Conservation (phyloP, 768 basidiomycete genomes). For the Boletellus sp. region DNA sequence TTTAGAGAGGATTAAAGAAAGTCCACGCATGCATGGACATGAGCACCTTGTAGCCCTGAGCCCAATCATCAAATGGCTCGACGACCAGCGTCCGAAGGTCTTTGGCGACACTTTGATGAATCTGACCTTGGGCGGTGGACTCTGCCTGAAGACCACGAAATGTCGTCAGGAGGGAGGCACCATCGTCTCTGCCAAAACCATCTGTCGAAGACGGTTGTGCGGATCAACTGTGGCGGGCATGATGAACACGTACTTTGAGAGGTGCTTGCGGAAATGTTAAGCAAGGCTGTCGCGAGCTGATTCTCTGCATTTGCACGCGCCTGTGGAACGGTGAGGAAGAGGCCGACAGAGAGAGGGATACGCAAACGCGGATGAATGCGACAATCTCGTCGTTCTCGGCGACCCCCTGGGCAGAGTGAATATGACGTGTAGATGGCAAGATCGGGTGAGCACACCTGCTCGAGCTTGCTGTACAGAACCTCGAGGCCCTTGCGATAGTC, state of each 20-base stretch:
- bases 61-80: conserved; percentile 81
- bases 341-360: background rate
- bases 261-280: conserved; percentile 45
- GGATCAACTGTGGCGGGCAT: conserved; percentile 1
- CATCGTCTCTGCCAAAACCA: conserved; percentile 78
- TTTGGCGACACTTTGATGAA: conserved; percentile 65
- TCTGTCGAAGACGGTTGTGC: conserved; percentile 36
- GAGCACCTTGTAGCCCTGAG: conserved; percentile 62
- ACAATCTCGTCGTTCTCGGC: conserved; percentile 82
- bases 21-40: conserved; percentile 3
- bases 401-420: conserved; percentile 52
- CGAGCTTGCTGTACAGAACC: conserved; percentile 68
- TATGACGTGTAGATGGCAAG: conserved; percentile 6
- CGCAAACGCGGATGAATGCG: conserved; percentile 72
- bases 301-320: conserved; percentile 70
- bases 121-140: conserved; percentile 65
- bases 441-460: conserved; percentile 52
- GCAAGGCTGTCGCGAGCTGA: conserved; percentile 57
- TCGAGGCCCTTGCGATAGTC: conserved; percentile 85
- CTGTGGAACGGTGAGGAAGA: conserved; percentile 37
- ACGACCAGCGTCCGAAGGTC: conserved; percentile 75
- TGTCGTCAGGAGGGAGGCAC: conserved; percentile 74
- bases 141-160: conserved; percentile 80
- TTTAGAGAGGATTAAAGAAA: conserved; percentile 12
- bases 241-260: conserved; percentile 41